Evolutionary conservation across 495 filamentous ascomycete species (phyloP).

Genomic region (Talaromyces proteolyticus): DNA sequence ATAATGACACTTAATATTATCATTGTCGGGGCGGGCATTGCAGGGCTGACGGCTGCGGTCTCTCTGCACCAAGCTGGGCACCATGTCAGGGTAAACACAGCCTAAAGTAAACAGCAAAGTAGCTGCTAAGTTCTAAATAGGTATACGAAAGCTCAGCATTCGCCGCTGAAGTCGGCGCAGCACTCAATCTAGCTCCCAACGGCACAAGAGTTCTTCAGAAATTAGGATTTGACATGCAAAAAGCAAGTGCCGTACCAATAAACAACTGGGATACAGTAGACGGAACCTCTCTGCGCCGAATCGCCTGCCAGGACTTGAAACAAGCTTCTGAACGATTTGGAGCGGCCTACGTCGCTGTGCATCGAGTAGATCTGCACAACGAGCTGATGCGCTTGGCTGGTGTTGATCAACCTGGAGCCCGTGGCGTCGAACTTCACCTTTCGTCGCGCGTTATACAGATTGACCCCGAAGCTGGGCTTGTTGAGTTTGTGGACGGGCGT

Average conservation of each 20-base stretch:
- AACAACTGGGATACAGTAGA: constrained; percentile 9
- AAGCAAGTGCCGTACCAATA: neutral
- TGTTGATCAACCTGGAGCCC: constrained; percentile 12
- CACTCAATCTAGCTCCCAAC: constrained; percentile 4
- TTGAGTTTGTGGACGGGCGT: constrained; percentile 27
- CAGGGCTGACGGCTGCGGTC: constrained; percentile 38
- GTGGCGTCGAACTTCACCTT: constrained; percentile 20
- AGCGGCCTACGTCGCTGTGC: constrained; percentile 23
- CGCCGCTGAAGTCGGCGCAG: neutral
- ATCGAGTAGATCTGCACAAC: constrained; percentile 46
- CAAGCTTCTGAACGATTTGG: constrained; percentile 2
- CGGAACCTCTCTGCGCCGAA: constrained; percentile 16
- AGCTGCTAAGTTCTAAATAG: neutral
- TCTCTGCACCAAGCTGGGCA: constrained; percentile 17
- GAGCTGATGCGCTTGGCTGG: constrained; percentile 33
- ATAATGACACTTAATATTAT: constrained; percentile 22
- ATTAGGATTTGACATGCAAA: constrained; percentile 6
- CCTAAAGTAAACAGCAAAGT: neutral
- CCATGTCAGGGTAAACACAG: constrained; percentile 15
- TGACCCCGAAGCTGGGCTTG: constrained; percentile 26
- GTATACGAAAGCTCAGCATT: constrained; percentile 1
- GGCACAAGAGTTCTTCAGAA: constrained; percentile 6
- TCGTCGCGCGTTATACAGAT: constrained; percentile 6
- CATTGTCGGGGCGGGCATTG: constrained; percentile 40
- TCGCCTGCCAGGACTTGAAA: constrained; percentile 15